phyloP scores from a whole-genome alignment of 2,329 filamentous ascomycete genomes.

The Diaporthe australafricana region DNA sequence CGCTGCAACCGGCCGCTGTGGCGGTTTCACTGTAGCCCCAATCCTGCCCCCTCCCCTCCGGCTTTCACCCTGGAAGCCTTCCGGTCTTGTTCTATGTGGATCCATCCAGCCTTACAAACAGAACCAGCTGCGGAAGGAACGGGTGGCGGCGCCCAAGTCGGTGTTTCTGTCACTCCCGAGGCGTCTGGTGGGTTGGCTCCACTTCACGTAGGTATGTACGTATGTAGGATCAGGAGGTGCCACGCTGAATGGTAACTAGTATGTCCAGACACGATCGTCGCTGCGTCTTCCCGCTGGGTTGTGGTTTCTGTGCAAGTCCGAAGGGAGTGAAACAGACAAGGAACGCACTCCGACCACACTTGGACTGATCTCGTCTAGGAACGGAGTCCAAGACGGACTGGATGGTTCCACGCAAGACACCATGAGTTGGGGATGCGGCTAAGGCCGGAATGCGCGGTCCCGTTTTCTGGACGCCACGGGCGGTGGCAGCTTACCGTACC shows the following conservation, averaged over 20 bases:
- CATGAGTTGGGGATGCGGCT: not conserved
- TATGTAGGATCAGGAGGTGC: not conserved
- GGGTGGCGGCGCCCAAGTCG: not conserved
- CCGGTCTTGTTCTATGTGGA: not conserved
- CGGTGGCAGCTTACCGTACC: not conserved
- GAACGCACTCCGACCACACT: not conserved
- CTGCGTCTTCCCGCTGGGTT: conserved; percentile 29
- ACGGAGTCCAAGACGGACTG: not conserved
- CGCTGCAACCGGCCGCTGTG: conserved; percentile 32
- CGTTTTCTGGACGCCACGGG: conserved; percentile 7
- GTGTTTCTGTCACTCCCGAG: not conserved
- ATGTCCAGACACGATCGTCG: not conserved
- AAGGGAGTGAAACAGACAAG: not conserved
- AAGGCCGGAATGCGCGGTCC: conserved; percentile 9
- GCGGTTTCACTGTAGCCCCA: conserved; percentile 30
- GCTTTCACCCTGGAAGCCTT: not conserved
- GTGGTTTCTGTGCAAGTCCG: conserved; percentile 24
- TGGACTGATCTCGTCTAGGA: not conserved
- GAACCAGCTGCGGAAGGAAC: not conserved
- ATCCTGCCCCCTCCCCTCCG: not conserved
- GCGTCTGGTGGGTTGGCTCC: not conserved
- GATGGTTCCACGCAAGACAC: not conserved
- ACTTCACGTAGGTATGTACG: too few species aligned
- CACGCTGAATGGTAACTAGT: not conserved
- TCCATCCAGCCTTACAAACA: not conserved